Evolutionary conservation across 1,284 basidiomycete species (phyloP), one percentile per base, ranked within the genome.

Genomic region (Gomphus bonarii): DNA sequence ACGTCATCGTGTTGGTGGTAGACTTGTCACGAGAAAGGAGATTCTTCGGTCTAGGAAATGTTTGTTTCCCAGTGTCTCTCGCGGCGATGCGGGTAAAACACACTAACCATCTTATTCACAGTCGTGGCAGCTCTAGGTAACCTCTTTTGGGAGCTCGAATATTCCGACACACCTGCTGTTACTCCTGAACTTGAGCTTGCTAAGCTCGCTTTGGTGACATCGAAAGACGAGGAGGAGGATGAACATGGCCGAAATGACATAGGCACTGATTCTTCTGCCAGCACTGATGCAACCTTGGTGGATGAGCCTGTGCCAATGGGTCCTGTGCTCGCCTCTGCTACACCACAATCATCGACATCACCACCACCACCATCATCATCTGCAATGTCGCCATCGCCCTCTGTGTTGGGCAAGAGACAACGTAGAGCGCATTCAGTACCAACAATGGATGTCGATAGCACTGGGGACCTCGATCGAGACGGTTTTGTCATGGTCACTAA

Each of bases 171-270:
- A 1, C 68, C 82, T 6, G 79, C 91, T 6, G 82, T 97, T 25
- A 91, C 89, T 0, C 92, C 92, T 0, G 83, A 85, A 4, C 73
- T 91, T 48, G 90, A 95, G 64, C 77, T 97, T 11, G 93, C 93
- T 8, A 94, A 95, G 66, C 79, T 97, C n/a, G 93, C 93, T 0
- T 77, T 97, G 16, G 87, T 95, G 18, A 92, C 92, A 3, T 88
- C 90, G 2, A 82, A 89, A 64, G 90, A 94, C 61, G 92, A 95
- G 68, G 88, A 91, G 66, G 87, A 90, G 60, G 88, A 91, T 59
- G 85, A 88, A 61, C 47, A 52, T 12, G 58, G 55, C 18, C 36
- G 57, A 18, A 75, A 71, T n/a, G 82, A 84, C 60, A 48, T 53
- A 43, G 38, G 42, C 33, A 87, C 85, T 4, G 87, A 86, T 63